These are phyloP conservation scores for Postia placenta DNA, from an alignment of 768 basidiomycete species.

Conservation along the genomic window DNA sequence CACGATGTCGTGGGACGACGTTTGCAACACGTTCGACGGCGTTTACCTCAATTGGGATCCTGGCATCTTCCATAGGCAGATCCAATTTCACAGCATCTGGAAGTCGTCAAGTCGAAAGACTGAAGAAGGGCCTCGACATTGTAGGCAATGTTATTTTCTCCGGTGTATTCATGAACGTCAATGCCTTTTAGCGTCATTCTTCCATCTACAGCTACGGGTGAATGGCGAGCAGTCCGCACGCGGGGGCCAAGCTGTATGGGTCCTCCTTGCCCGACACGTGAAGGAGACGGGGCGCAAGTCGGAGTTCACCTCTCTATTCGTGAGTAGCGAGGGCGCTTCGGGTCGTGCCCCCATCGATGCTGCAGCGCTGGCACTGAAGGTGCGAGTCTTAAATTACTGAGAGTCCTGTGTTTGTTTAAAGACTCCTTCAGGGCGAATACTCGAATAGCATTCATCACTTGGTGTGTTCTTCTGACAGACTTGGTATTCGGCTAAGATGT, in stretches of 20 bases:
- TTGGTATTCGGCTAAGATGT: too few species aligned
- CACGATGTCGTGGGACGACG: constrained; percentile 65
- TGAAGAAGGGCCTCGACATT: not conserved
- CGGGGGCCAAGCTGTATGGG: constrained; percentile 55
- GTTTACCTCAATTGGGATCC: constrained; percentile 90
- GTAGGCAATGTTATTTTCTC: too few species aligned
- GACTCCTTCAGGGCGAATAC: constrained; percentile 28
- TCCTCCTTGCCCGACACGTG: constrained; percentile 77
- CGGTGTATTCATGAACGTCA: not conserved
- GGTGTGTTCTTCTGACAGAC: too few species aligned
- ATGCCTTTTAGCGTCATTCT: constrained; percentile 27
- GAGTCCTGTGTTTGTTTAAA: not conserved
- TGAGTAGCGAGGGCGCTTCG: constrained; percentile 38
- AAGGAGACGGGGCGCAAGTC: constrained; percentile 47
- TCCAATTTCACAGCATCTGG: constrained; percentile 58
- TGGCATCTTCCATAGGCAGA: constrained; percentile 37
- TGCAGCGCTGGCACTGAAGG: constrained; percentile 4
- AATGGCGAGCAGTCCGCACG: not conserved
- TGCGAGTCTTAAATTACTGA: constrained; percentile 10
- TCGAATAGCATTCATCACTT: constrained; percentile 41
- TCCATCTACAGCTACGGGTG: constrained; percentile 33
- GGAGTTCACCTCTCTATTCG: constrained; percentile 61
- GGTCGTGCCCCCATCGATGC: not conserved
- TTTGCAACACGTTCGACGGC: constrained; percentile 69
- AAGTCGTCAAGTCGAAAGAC: not conserved